Conservation (phyloP, 2,329 filamentous ascomycete species). For the Alternaria burnsii region DNA sequence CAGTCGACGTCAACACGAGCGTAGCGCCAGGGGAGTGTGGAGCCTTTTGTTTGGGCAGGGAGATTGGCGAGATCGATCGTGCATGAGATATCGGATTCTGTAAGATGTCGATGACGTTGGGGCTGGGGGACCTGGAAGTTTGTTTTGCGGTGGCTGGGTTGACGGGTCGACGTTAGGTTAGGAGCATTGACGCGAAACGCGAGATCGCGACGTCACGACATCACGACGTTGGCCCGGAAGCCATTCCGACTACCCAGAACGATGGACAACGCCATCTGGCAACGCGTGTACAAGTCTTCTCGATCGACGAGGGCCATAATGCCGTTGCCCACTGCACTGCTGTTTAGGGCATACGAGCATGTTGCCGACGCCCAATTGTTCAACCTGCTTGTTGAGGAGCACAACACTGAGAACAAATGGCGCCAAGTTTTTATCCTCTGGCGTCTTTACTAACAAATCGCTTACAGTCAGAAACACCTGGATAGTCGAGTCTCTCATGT, state of each 20-base stretch:
- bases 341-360: neutral
- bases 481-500: neutral
- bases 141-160: conserved; percentile 23
- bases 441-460: neutral
- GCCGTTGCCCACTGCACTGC: neutral
- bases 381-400: neutral
- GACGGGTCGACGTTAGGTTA: conserved; percentile 16
- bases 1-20: conserved; percentile 32
- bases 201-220: conserved; percentile 27
- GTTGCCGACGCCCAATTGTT: neutral
- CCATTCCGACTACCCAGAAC: conserved; percentile 12
- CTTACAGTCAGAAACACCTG: neutral
- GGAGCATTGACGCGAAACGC: conserved; percentile 29
- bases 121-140: conserved; percentile 13
- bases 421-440: neutral
- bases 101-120: conserved; percentile 25
- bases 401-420: neutral
- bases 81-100: conserved; percentile 21
- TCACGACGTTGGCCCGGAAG: conserved; percentile 13
- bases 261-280: neutral
- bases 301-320: neutral
- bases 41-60: conserved; percentile 19
- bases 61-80: conserved; percentile 39
- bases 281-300: neutral
- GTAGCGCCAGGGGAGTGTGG: conserved; percentile 35